Evolutionary conservation across 2,329 filamentous ascomycete genomes (phyloP).

Genomic region (Diaporthe sp.): DNA sequence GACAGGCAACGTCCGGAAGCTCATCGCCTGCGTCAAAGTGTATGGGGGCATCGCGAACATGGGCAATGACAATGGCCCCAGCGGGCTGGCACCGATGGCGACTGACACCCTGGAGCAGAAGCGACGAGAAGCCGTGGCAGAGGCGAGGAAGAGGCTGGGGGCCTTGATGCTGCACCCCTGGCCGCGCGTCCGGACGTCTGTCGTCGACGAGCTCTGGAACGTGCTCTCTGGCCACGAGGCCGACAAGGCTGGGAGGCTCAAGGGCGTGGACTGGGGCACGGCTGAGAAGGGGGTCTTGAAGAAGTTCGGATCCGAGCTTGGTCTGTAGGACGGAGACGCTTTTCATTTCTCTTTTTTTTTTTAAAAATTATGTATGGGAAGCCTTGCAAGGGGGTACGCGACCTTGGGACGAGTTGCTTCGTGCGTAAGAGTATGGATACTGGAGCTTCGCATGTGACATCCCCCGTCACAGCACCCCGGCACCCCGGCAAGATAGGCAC

Average conservation of each 20-base stretch:
- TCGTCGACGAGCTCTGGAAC: conserved; percentile 73
- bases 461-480: not conserved
- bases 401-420: not conserved
- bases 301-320: conserved; percentile 58
- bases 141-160: conserved; percentile 77
- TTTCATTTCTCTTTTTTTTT: no score
- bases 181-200: conserved; percentile 76
- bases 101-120: conserved; percentile 45
- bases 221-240: conserved; percentile 52
- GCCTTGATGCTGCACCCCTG: conserved; percentile 86
- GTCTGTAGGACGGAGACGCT: conserved; percentile 47
- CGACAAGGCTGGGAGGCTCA: conserved; percentile 54
- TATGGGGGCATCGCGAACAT: conserved; percentile 77
- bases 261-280: conserved; percentile 70
- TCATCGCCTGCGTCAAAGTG: conserved; percentile 84
- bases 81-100: conserved; percentile 39
- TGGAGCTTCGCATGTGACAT: not conserved
- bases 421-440: not conserved
- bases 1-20: conserved; percentile 83
- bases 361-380: not conserved
- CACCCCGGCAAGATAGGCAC: not conserved
- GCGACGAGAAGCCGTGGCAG: conserved; percentile 61
- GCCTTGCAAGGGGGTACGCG: not conserved
- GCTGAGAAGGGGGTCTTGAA: conserved; percentile 64
- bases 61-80: conserved; percentile 33